These are phyloP conservation scores for Aspergillus neotritici DNA, from an alignment of 2,329 filamentous ascomycete genomes.

Conservation along the genomic window DNA sequence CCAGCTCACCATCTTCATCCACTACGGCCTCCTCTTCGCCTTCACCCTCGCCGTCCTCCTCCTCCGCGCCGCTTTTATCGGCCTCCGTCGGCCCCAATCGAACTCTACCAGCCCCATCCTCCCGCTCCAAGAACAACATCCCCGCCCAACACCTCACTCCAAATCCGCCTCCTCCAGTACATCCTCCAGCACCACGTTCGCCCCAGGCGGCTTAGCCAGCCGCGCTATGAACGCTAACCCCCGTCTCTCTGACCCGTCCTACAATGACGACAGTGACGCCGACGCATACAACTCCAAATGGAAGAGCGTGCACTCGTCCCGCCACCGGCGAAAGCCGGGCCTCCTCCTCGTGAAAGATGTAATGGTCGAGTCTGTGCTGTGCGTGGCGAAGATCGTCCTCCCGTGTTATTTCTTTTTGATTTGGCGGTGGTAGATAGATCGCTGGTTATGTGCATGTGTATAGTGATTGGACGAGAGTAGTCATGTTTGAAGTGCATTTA, in stretches of 20 bases:
- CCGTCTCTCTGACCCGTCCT: constrained; percentile 15
- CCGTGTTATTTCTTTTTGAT: constrained; percentile 63
- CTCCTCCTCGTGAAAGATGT: constrained; percentile 34
- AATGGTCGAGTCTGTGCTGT: constrained; percentile 61
- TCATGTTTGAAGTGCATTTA: no score
- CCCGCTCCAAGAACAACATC: constrained; percentile 25
- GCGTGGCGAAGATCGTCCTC: constrained; percentile 59
- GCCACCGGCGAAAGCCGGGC: constrained; percentile 17
- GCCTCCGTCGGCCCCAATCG: constrained; percentile 19
- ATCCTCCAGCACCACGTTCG: constrained; percentile 29
- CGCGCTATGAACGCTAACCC: constrained; percentile 17
- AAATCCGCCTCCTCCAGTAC: constrained; percentile 25
- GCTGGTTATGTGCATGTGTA: background rate
- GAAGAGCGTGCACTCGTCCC: constrained; percentile 11
- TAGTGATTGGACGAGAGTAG: no score
- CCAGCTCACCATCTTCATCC: constrained; percentile 76
- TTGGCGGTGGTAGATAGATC: constrained; percentile 51
- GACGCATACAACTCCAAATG: constrained; percentile 22
- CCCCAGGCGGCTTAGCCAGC: constrained; percentile 25
- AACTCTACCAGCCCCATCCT: constrained; percentile 19
- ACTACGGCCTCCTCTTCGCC: constrained; percentile 62
- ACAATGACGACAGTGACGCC: constrained; percentile 19
- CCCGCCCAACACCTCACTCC: constrained; percentile 16
- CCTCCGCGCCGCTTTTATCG: constrained; percentile 37
- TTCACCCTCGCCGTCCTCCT: constrained; percentile 48